Base-by-base conservation (phyloP, 148 eudicot species). In the Talinum fruticosum region DNA sequence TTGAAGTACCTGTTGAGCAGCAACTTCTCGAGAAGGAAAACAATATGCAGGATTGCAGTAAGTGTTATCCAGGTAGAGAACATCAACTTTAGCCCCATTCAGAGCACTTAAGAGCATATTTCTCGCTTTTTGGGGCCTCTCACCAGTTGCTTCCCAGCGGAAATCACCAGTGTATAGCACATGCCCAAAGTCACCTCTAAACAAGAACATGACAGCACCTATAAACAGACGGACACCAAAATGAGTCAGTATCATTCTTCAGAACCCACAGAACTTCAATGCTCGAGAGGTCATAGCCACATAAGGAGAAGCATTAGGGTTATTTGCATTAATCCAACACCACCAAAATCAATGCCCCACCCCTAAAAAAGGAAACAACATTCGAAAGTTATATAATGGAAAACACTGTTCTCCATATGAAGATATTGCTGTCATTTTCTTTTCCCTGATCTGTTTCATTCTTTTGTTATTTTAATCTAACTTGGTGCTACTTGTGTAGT, bases 201-300 rank as follows among this genome's bases (percentile, higher is more conserved):
- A 93, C 80, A 93, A 81, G 76, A 87, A 93, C 97, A 93, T 91
- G 34, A 89, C 96, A 44, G 97, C 90, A 59, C 97, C 97, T 93
- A 84, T 72, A 59, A 47, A 37, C 67, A 65, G 69, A 32, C 64
- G 37, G 10, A 51, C 49, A 24, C 69, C 12, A 26, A 65, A 69
- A 44, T 8, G 14, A 26, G 47, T 47, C 0, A 59, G 14, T 38
- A 45, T 5, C n/a, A 15, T 41, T 24, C n/a, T 45, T 47, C 59
- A 28, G 61, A 28, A 44, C 18, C 74, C 24, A 45, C 35, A 72
- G 6, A 41, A 71, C 34, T 24, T 30, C n/a, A 45, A 47, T 49
- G 33, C 53, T 37, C 8, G 44, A 15, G 2, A 71, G 7, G 54
- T 45, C 45, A 67, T 23, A 34, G 18, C 71, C 45, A 19, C 71